Base-by-base conservation (phyloP, 2,329 filamentous ascomycete genomes). In the Mycosphaerella sp. region DNA sequence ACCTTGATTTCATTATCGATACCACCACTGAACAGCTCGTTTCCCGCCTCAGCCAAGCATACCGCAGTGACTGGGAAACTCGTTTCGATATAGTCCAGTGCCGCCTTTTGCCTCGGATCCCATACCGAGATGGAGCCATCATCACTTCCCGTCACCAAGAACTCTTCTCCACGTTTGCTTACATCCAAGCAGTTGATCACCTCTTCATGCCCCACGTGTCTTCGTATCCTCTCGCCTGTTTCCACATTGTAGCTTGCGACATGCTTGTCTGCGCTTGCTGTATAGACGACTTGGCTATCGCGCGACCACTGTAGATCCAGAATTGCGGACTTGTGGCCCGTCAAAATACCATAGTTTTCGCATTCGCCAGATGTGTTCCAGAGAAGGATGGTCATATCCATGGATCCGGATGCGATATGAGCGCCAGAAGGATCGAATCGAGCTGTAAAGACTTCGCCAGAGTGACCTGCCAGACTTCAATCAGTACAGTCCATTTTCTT, bases 1-100 rank as follows among this genome's bases (percentile, higher is more conserved):
- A 95, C 90, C 63, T 90, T 89, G 68, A 98, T 95, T 62, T 94
- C 89, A 66, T 97, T 96, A 72, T 97, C 93, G 61, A 98, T 96
- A 17, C 90, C 87, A 41, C 91, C 91, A 6, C 87, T 86, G 69
- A 93, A 98, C 21, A 98, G 81, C 72, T 97, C 93, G 67, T 95
- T 95, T 14, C 93, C 93, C 1, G 91, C 89, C 68, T 95, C 89
- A 0, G 90, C 85, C n/a, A 97, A 76, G 13, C 89, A 88, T 5
- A 97, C 82, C 0, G 91, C 87, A 1, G 93, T 97, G 50, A 98
- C 82, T 1, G 93, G 93, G 54, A 94, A 95, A 55, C 93, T 86
- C 0, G 90, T 95, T 66, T 91, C 82, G 56, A 97, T 85, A 62
- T 90, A 89, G 63, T 94, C 87, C 50, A 86, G 80, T 0, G 89